Evolutionary conservation across 2,329 filamentous ascomycete genomes (phyloP).

Genomic region (Gyromitra esculenta): DNA sequence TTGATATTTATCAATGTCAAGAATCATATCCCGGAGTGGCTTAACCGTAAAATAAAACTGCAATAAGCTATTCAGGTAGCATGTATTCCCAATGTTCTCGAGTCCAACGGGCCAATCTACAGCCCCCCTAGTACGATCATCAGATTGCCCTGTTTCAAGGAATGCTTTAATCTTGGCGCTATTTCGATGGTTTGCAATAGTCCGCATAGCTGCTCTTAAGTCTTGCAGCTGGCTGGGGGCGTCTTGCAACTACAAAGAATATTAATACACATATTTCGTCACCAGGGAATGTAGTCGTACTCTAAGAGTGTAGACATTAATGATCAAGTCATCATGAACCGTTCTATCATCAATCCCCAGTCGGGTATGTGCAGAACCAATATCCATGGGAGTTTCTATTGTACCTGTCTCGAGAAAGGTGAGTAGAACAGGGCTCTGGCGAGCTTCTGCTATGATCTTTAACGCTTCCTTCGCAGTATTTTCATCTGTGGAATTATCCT

Average conservation of each 20-base stretch:
- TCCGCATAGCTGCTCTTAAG: conserved; percentile 55
- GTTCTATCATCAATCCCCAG: conserved; percentile 67
- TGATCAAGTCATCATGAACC: conserved; percentile 65
- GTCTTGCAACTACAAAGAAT: conserved; percentile 62
- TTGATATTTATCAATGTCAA: conserved; percentile 76
- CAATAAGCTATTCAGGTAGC: conserved; percentile 94
- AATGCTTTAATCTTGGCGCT: conserved; percentile 55
- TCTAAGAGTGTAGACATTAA: conserved; percentile 64
- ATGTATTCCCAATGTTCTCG: conserved; percentile 95
- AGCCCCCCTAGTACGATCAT: conserved; percentile 40
- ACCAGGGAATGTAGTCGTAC: conserved; percentile 58
- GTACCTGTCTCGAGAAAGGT: conserved; percentile 66
- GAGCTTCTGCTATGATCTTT: conserved; percentile 68
- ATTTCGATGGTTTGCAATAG: conserved; percentile 55
- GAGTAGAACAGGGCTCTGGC: conserved; percentile 67
- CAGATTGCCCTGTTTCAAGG: conserved; percentile 53
- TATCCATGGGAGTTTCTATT: conserved; percentile 66
- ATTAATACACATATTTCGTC: conserved; percentile 63
- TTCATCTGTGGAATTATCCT: conserved; percentile 65
- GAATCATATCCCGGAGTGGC: conserved; percentile 80
- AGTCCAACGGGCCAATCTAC: conserved; percentile 80
- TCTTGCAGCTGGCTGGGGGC: conserved; percentile 51
- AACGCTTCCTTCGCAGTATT: conserved; percentile 68
- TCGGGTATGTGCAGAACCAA: conserved; percentile 66
- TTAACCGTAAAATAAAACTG: conserved; percentile 94